Percentiles rank a stretch among this genome's conserved stretches.
These are phyloP conservation scores for Suillus americanus DNA, from an alignment of 768 basidiomycete species.

Conservation along the genomic window DNA sequence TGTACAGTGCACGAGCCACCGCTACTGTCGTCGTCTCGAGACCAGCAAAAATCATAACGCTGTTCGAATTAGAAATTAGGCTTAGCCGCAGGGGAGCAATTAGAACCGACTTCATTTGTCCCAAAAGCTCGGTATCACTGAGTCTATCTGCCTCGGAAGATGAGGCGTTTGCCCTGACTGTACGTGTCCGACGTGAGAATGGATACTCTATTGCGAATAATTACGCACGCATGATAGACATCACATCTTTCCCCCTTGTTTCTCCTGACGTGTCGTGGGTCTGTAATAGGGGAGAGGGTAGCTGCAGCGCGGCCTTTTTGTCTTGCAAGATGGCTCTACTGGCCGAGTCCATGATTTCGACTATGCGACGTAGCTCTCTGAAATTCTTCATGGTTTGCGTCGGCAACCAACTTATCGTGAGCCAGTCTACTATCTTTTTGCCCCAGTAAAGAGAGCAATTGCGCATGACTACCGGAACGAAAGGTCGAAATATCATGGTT, in stretches of 20 bases:
- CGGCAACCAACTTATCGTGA: slow-evolving; percentile 15
- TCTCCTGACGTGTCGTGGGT: not conserved
- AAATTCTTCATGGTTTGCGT: not conserved
- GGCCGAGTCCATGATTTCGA: slow-evolving; percentile 16
- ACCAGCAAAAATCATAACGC: slow-evolving; percentile 39
- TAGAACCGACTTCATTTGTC: slow-evolving; percentile 26
- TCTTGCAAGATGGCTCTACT: slow-evolving; percentile 16
- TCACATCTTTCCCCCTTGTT: slow-evolving; percentile 20
- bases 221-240: slow-evolving; percentile 30
- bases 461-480: slow-evolving; percentile 17
- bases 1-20: slow-evolving; percentile 35
- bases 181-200: not conserved
- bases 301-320: slow-evolving; percentile 21
- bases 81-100: not conserved
- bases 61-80: slow-evolving; percentile 9
- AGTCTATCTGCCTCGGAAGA: slow-evolving; percentile 20
- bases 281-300: not conserved
- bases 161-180: slow-evolving; percentile 25
- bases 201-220: not conserved
- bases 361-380: slow-evolving; percentile 11
- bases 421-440: slow-evolving; percentile 20
- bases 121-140: slow-evolving; percentile 24
- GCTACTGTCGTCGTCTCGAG: slow-evolving; percentile 46
- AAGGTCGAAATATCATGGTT: slow-evolving; percentile 15
- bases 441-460: slow-evolving; percentile 12